phyloP scores from a whole-genome alignment of 257 asterid genomes.

The Jacaranda copaia region DNA sequence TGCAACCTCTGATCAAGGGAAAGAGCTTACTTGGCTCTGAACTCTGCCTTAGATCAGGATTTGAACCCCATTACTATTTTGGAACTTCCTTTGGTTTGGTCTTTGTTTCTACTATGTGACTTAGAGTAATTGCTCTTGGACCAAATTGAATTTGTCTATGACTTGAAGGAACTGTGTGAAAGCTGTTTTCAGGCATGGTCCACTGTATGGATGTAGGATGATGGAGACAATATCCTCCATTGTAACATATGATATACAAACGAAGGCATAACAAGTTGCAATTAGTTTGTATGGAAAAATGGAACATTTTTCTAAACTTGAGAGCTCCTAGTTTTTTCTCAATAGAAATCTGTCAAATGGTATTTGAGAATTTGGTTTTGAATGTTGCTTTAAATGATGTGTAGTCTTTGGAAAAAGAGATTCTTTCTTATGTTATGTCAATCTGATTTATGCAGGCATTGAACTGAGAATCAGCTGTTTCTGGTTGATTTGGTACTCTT shows the following conservation, averaged over 20 bases:
- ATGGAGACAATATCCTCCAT: no score
- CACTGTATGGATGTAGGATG: no score
- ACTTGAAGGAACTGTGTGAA: not conserved
- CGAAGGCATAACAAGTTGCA: not conserved
- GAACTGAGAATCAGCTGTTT: conserved; percentile 13
- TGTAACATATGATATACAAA: no score
- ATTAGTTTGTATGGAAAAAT: not conserved
- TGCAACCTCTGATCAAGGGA: no score
- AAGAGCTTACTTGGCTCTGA: no score
- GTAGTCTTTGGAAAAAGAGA: not conserved
- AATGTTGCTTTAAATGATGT: not conserved
- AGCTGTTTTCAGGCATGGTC: no score
- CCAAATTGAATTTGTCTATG: not conserved
- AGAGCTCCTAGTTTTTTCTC: not conserved
- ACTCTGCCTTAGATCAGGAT: not conserved
- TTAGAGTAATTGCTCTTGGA: not conserved
- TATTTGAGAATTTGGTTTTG: not conserved
- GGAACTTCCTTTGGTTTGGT: not conserved
- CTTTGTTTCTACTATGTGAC: not conserved
- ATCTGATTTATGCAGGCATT: conserved; percentile 34
- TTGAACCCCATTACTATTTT: no score
- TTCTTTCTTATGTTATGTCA: not conserved
- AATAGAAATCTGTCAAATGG: not conserved
- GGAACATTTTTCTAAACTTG: not conserved
- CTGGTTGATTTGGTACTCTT: conserved; percentile 4